Evolutionary conservation across 352 stramenopile species (phyloP).

Genomic region (Globisporangium barbulae): DNA sequence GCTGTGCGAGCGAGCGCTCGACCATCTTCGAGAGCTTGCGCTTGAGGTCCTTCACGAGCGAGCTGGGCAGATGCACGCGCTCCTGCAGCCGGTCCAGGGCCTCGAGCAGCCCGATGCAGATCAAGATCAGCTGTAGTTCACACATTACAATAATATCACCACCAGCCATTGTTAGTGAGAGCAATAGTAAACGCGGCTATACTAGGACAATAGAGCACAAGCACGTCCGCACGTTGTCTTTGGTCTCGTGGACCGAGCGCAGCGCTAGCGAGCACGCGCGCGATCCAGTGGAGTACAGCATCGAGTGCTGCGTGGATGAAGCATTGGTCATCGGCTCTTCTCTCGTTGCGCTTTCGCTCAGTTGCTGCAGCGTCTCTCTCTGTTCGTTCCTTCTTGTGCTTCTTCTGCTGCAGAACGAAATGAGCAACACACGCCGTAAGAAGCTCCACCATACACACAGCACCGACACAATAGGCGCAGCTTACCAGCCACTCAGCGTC

Average conservation of each 20-base stretch:
- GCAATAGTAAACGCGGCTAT: background rate
- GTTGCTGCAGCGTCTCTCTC: background rate
- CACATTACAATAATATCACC: background rate
- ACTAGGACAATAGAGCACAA: background rate
- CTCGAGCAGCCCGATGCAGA: slow-evolving; percentile 75
- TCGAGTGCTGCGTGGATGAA: slow-evolving; percentile 21
- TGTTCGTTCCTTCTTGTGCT: too few relatives aligned
- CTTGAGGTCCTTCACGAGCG: slow-evolving; percentile 75
- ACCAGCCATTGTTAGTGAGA: background rate
- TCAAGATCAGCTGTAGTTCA: slow-evolving; percentile 56
- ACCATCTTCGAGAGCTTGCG: slow-evolving; percentile 64
- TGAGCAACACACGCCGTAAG: too few relatives aligned
- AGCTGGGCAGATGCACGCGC: slow-evolving; percentile 57
- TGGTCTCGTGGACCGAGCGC: slow-evolving; percentile 63
- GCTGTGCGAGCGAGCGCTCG: slow-evolving; percentile 34
- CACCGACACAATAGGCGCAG: too few relatives aligned
- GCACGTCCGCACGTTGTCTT: slow-evolving; percentile 48
- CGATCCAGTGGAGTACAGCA: slow-evolving; percentile 30
- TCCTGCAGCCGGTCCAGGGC: slow-evolving; percentile 74
- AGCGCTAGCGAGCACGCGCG: slow-evolving; percentile 59
- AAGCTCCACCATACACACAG: too few relatives aligned
- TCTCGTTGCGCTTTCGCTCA: background rate
- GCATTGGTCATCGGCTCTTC: slow-evolving; percentile 8
- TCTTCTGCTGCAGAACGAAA: too few relatives aligned
- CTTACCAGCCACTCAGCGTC: too few relatives aligned